Base-by-base conservation (phyloP, 345 rosid species). In the Salix koriyanagi region DNA sequence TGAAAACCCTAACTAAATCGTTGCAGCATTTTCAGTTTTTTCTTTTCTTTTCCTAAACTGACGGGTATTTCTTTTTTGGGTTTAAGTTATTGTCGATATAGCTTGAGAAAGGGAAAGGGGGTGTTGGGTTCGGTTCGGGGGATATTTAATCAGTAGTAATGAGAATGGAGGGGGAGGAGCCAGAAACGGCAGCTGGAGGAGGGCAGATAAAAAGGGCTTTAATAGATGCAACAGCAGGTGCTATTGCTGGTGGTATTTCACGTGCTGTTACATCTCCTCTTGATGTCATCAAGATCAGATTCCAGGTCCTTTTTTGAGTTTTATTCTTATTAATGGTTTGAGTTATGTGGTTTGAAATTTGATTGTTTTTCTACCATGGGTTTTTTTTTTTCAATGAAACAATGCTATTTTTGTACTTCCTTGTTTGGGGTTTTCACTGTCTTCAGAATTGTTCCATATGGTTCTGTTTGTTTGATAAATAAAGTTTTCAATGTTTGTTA, bases 201-300 rank as follows among this genome's bases (percentile, higher is more conserved):
- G 86, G 97, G 52, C 94, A 93, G 82, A 67, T 93, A 34, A 96
- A 90, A 84, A 89, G 88, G 67, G 94, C 92, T 42, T 14, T 87
- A 7, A 80, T 93, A 37, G 89, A 96, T 65, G 86, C 90, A 26
- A 58, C 84, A 3, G 94, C 98, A 4, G 99, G 99, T 4, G 97
- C 99, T 1, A 62, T 90, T 34, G 81, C 99, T 2, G 99, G 98
- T 68, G 94, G 79, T 30, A 79, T 96, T 71, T 92, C 98, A 1
- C 96, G 99, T 32, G 88, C 97, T 0, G 90, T 96, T 11, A 96
- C 99, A 19, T 96, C 99, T 39, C 99, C 99, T 13, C 97, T 96
- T 66, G 99, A 96, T 86, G 99, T 96, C 73, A 96, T 96, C 77
- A 93, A 96, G 85, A 96, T 96, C 79, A 86, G 99, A 83, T 93